Percentiles rank a stretch among this genome's conserved stretches.
Evolutionary conservation across 306 rosid species (phyloP).

Genomic region (Oxytropis ochrocephala): DNA sequence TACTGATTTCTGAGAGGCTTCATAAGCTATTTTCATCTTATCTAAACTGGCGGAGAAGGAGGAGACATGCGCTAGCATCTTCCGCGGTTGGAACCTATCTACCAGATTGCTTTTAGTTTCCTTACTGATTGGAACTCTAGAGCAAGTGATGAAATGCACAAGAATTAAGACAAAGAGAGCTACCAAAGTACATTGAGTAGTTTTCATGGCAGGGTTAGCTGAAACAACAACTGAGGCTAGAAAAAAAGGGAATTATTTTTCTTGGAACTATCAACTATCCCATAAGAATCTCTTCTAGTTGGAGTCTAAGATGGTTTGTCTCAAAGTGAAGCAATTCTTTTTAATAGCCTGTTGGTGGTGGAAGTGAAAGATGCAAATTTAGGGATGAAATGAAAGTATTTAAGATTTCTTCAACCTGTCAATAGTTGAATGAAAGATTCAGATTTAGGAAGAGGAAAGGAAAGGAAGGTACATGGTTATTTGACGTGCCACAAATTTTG

Average conservation of each 20-base stretch:
- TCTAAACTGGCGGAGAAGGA: conserved; percentile 28
- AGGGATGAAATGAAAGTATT: conserved; percentile 2
- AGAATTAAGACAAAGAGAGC: conserved; percentile 39
- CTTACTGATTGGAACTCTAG: conserved; percentile 27
- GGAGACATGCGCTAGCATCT: conserved; percentile 34
- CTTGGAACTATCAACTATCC: conserved; percentile 7
- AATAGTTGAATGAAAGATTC: conserved; percentile 25
- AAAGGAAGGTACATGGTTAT: conserved; percentile 15
- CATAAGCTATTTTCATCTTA: conserved; percentile 25
- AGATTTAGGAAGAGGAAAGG: conserved; percentile 22
- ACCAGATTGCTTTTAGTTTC: conserved; percentile 22
- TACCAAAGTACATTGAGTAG: conserved; percentile 30
- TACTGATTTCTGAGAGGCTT: conserved; percentile 34
- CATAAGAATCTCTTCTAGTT: conserved; percentile 21
- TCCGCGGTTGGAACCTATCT: conserved; percentile 31
- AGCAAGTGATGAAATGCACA: conserved; percentile 23
- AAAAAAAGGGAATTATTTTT: neutral
- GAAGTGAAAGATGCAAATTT: neutral
- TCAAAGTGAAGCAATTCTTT: conserved; percentile 13
- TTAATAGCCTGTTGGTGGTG: neutral
- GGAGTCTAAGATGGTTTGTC: neutral
- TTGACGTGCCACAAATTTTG: conserved; percentile 30
- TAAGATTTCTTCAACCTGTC: neutral
- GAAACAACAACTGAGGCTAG: conserved; percentile 12
- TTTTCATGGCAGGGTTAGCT: conserved; percentile 41